Conservation (phyloP, 192 early-diverging fungal species). For the Coemansia sp. region DNA sequence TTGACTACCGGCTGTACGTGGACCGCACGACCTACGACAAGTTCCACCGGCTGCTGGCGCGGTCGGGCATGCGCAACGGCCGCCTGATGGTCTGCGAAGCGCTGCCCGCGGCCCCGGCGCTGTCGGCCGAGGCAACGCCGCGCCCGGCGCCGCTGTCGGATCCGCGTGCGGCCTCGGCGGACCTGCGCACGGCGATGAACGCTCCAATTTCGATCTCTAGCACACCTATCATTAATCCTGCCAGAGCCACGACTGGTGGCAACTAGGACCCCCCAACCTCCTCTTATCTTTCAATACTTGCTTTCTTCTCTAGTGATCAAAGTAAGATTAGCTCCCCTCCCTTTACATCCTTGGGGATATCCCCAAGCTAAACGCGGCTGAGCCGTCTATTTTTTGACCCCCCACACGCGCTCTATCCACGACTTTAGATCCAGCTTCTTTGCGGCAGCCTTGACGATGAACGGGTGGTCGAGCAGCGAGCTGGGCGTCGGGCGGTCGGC, state of each 20-base stretch:
- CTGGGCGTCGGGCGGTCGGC: conserved; percentile 60
- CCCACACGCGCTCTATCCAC: conserved; percentile 75
- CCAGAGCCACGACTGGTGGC: not conserved
- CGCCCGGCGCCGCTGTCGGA: not conserved
- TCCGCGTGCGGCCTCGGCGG: not conserved
- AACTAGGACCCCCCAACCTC: not conserved
- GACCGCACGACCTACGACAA: conserved; percentile 38
- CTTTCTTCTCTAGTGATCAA: not conserved
- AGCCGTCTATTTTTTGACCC: conserved; percentile 8
- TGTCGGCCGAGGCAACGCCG: not conserved
- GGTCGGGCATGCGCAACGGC: conserved; percentile 48
- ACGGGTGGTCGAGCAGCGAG: conserved; percentile 65
- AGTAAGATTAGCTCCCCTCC: too few species aligned
- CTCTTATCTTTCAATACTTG: not conserved
- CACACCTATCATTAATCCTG: conserved; percentile 9
- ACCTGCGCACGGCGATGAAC: conserved; percentile 25
- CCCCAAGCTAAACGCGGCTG: too few species aligned
- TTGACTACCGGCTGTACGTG: conserved; percentile 68
- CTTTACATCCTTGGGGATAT: too few species aligned
- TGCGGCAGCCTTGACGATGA: conserved; percentile 59
- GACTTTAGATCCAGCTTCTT: conserved; percentile 61
- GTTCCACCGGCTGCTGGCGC: conserved; percentile 45
- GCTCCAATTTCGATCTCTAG: conserved; percentile 11
- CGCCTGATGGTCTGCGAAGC: conserved; percentile 39
- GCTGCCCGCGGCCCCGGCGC: not conserved